These are phyloP conservation scores for Calendula officinalis DNA, from an alignment of 129 eudicot species.

Conservation along the genomic window DNA sequence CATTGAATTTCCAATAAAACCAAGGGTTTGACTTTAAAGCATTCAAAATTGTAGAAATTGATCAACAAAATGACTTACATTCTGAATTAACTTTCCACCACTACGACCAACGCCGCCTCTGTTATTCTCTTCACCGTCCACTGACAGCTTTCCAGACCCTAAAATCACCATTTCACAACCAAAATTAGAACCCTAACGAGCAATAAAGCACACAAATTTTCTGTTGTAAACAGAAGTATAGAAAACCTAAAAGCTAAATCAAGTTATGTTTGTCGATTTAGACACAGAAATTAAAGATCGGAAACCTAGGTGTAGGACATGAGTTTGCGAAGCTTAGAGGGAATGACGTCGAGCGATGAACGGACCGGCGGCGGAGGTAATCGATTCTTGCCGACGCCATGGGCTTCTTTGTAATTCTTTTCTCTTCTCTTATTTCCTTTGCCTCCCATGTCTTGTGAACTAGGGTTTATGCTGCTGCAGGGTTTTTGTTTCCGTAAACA, in stretches of 20 bases:
- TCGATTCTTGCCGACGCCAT: constrained; percentile 58
- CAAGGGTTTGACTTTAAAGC: not conserved
- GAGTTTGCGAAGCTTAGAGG: constrained; percentile 79
- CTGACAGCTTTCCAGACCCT: constrained; percentile 37
- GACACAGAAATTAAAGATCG: not conserved
- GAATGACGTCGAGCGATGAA: constrained; percentile 73
- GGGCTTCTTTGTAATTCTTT: constrained; percentile 87
- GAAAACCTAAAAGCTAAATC: not conserved
- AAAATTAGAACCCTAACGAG: not conserved
- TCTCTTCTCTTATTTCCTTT: constrained; percentile 88
- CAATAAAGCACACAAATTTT: not conserved
- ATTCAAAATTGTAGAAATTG: not conserved
- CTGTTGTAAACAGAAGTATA: not conserved
- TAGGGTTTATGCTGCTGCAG: not conserved
- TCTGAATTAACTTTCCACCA: constrained; percentile 4
- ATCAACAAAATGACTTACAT: constrained; percentile 13
- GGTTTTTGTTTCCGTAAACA: not conserved
- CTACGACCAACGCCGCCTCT: constrained; percentile 13
- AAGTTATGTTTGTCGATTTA: not conserved
- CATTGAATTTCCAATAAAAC: not conserved
- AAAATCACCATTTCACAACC: not conserved
- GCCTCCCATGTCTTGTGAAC: constrained; percentile 59
- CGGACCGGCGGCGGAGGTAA: constrained; percentile 86
- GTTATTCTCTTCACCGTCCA: constrained; percentile 22
- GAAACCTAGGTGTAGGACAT: constrained; percentile 37